Conservation (phyloP, 768 basidiomycete species). For the Termitomyces sp. region DNA sequence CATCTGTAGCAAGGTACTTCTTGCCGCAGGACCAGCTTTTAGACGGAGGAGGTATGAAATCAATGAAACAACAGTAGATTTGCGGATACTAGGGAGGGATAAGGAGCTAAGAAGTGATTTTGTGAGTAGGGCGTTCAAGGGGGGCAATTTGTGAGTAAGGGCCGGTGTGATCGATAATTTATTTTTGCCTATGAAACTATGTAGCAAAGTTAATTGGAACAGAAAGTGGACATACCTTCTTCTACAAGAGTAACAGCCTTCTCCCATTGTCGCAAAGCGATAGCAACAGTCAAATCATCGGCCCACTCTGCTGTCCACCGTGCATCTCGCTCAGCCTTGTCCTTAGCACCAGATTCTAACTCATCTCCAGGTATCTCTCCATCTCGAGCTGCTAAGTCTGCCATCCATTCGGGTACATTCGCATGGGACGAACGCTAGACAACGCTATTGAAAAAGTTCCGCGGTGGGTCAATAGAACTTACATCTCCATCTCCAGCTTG, state of each 20-base stretch:
- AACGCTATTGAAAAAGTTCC: background rate
- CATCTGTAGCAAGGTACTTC: slow-evolving; percentile 77
- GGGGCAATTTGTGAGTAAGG: slow-evolving; percentile 54
- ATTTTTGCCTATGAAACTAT: slow-evolving; percentile 42
- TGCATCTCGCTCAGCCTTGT: slow-evolving; percentile 74
- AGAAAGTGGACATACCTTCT: slow-evolving; percentile 47
- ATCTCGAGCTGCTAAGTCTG: slow-evolving; percentile 55
- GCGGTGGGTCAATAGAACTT: slow-evolving; percentile 7
- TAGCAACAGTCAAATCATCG: slow-evolving; percentile 87
- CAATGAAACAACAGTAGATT: slow-evolving; percentile 65
- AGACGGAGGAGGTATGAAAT: slow-evolving; percentile 72
- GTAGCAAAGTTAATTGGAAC: background rate
- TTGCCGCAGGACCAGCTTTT: slow-evolving; percentile 71
- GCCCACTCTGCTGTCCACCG: slow-evolving; percentile 90
- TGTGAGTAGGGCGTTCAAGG: slow-evolving; percentile 64
- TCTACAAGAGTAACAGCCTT: slow-evolving; percentile 83
- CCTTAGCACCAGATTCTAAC: slow-evolving; percentile 45
- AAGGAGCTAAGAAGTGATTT: slow-evolving; percentile 68
- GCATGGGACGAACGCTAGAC: slow-evolving; percentile 32
- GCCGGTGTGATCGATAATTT: slow-evolving; percentile 52
- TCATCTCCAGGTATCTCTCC: slow-evolving; percentile 44
- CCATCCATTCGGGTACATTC: slow-evolving; percentile 72
- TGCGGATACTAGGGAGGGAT: slow-evolving; percentile 71
- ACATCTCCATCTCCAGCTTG: slow-evolving; percentile 40
- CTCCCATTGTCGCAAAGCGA: slow-evolving; percentile 85